These are phyloP conservation scores for Dacryopinax spathularia DNA, from an alignment of 768 basidiomycete species.

Conservation along the genomic window DNA sequence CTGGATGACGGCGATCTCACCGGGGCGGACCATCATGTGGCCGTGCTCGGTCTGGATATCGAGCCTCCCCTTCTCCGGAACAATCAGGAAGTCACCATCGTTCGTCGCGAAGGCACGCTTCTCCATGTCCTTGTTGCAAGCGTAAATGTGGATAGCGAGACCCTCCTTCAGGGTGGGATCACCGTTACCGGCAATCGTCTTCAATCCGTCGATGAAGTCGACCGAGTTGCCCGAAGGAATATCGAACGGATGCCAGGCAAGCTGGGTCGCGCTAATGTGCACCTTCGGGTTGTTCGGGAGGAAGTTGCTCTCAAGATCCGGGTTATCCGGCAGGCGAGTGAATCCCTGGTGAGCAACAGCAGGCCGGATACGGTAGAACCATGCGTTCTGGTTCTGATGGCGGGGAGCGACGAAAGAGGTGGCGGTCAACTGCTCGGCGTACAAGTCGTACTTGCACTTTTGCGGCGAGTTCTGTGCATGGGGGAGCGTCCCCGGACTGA, in stretches of 20 bases:
- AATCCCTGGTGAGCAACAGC: conserved; percentile 56
- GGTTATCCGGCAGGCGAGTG: conserved; percentile 39
- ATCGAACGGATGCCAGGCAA: conserved; percentile 51
- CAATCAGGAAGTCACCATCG: conserved; percentile 53
- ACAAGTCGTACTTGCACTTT: conserved; percentile 47
- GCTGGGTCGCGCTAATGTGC: conserved; percentile 46
- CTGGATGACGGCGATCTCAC: conserved; percentile 51
- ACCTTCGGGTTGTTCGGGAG: conserved; percentile 45
- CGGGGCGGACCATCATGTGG: conserved; percentile 46
- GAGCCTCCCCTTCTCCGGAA: conserved; percentile 49
- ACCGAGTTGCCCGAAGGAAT: conserved; percentile 33
- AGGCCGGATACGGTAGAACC: conserved; percentile 53
- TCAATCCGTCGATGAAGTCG: conserved; percentile 46
- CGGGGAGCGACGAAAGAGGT: conserved; percentile 47
- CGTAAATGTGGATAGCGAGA: conserved; percentile 48
- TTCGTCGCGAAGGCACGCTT: conserved; percentile 47
- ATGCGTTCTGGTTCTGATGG: conserved; percentile 39
- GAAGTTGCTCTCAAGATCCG: conserved; percentile 51
- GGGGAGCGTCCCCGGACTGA: conserved; percentile 43
- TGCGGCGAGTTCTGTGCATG: conserved; percentile 48
- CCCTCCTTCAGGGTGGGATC: conserved; percentile 51
- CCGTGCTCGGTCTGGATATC: conserved; percentile 60
- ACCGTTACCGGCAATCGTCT: conserved; percentile 50
- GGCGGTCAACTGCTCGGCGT: conserved; percentile 47
- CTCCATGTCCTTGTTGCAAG: conserved; percentile 45